A percentile compares a stretch with the other conserved stretches of the same genome.
These are phyloP conservation scores for Gaeumannomyces tritici DNA, from an alignment of 2,329 filamentous ascomycete genomes.

Conservation along the genomic window DNA sequence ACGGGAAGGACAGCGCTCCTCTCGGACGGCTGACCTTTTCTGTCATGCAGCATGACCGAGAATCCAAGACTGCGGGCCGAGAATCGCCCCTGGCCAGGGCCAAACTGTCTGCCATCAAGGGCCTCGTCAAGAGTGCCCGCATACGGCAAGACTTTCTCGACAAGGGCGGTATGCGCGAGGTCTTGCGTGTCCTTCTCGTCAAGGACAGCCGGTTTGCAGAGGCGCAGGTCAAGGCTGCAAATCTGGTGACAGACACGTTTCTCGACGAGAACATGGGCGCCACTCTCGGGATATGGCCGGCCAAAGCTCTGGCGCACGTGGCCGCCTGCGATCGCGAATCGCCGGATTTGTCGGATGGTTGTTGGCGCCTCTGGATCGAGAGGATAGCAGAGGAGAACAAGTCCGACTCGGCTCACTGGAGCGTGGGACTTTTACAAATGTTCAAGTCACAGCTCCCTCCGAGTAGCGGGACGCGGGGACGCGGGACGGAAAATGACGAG, in stretches of 20 bases:
- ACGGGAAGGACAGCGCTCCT: neutral
- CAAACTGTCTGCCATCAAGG: slow-evolving; percentile 41
- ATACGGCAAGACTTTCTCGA: slow-evolving; percentile 48
- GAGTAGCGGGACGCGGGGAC: neutral
- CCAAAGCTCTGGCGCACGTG: slow-evolving; percentile 22
- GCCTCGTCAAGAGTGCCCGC: slow-evolving; percentile 41
- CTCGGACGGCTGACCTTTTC: slow-evolving; percentile 31
- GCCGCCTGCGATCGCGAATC: slow-evolving; percentile 23
- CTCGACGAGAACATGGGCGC: slow-evolving; percentile 58
- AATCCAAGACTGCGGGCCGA: neutral
- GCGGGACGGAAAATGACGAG: neutral
- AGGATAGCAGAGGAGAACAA: slow-evolving; percentile 25
- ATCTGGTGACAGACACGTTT: slow-evolving; percentile 55
- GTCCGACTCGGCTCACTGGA: slow-evolving; percentile 29
- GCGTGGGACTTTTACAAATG: slow-evolving; percentile 22
- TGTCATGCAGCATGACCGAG: slow-evolving; percentile 18
- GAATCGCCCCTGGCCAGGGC: slow-evolving; percentile 20
- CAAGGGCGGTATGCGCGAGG: slow-evolving; percentile 40
- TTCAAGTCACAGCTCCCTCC: slow-evolving; percentile 19
- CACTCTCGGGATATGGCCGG: slow-evolving; percentile 45
- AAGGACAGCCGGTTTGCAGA: slow-evolving; percentile 35
- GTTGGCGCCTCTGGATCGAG: slow-evolving; percentile 43
- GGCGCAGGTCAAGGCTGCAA: slow-evolving; percentile 43
- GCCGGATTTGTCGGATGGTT: slow-evolving; percentile 29
- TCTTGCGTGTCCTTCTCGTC: slow-evolving; percentile 39